Conservation (phyloP, 768 basidiomycete species). For the Pholiota molesta region DNA sequence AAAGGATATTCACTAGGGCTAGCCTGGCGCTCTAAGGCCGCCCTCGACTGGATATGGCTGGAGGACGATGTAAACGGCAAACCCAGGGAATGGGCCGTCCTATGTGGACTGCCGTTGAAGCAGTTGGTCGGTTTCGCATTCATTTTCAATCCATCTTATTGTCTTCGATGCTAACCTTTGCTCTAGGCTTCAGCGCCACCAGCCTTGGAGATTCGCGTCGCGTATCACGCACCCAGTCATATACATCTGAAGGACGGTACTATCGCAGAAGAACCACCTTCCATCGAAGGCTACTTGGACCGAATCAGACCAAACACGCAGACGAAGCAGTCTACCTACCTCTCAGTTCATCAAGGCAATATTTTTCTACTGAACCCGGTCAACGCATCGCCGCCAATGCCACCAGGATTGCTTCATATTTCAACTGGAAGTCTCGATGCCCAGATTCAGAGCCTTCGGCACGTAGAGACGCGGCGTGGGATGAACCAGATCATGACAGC, state of each 20-base stretch:
- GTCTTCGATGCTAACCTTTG: conserved; percentile 2
- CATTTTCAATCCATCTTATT: not conserved
- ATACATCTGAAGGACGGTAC: conserved; percentile 48
- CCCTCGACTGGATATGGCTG: conserved; percentile 87
- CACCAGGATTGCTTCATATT: conserved; percentile 52
- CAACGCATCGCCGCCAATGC: conserved; percentile 67
- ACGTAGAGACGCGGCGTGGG: conserved; percentile 64
- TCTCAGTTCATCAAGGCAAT: conserved; percentile 72
- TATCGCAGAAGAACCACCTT: conserved; percentile 71
- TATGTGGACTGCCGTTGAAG: conserved; percentile 75
- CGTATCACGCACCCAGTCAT: conserved; percentile 62
- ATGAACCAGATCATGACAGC: conserved; percentile 63
- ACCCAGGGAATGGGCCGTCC: conserved; percentile 67
- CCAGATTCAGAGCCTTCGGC: conserved; percentile 41
- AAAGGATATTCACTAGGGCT: conserved; percentile 67
- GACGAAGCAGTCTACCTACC: conserved; percentile 62
- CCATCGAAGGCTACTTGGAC: conserved; percentile 86
- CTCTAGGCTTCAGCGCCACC: conserved; percentile 42
- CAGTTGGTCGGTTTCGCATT: conserved; percentile 51
- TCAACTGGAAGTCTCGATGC: conserved; percentile 29
- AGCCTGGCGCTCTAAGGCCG: conserved; percentile 75
- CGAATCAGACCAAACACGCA: conserved; percentile 65
- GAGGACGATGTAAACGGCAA: conserved; percentile 66
- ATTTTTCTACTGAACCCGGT: conserved; percentile 61
- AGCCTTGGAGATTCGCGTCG: conserved; percentile 74